Percentiles rank a stretch among this genome's conserved stretches.
Conservation (phyloP, 768 basidiomycete species). For the Stropharia rugosoannulata region DNA sequence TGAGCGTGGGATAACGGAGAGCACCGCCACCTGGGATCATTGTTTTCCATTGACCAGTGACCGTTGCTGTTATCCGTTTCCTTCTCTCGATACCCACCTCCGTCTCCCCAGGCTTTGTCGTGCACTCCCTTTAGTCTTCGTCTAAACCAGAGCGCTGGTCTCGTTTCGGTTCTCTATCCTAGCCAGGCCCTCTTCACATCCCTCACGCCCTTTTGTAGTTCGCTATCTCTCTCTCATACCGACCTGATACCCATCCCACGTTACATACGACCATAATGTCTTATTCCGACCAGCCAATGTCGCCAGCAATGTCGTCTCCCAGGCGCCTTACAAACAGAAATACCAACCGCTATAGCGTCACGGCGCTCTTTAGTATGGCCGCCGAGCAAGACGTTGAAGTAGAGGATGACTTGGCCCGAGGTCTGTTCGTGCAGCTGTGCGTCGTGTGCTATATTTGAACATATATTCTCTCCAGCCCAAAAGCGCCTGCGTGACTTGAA, state of each 20-base stretch:
- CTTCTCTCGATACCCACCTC: slow-evolving; percentile 35
- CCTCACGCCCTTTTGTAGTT: slow-evolving; percentile 17
- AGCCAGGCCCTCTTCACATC: slow-evolving; percentile 16
- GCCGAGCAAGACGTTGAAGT: slow-evolving; percentile 98
- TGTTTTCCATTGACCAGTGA: not conserved
- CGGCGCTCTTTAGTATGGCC: slow-evolving; percentile 94
- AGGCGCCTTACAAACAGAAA: slow-evolving; percentile 88
- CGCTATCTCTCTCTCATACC: slow-evolving; percentile 13
- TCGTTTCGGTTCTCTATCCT: slow-evolving; percentile 29
- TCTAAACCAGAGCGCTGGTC: slow-evolving; percentile 43
- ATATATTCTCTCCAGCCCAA: slow-evolving; percentile 60
- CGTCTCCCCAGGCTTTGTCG: slow-evolving; percentile 22
- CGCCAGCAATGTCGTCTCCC: slow-evolving; percentile 64
- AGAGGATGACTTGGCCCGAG: slow-evolving; percentile 94
- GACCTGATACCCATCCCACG: slow-evolving; percentile 21
- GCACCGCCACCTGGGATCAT: slow-evolving; percentile 6
- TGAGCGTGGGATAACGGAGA: not conserved
- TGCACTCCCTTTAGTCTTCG: slow-evolving; percentile 23
- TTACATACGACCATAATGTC: slow-evolving; percentile 48
- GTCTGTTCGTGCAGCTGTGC: slow-evolving; percentile 42
- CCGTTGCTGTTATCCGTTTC: not conserved
- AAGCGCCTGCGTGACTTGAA: slow-evolving; percentile 96
- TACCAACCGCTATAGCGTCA: slow-evolving; percentile 95
- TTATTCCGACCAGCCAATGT: slow-evolving; percentile 58
- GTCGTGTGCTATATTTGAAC: not conserved